Evolutionary conservation across 2,329 filamentous ascomycete species (phyloP), one percentile per base, ranked within the genome.

Genomic region (Scedosporium minutisporum): DNA sequence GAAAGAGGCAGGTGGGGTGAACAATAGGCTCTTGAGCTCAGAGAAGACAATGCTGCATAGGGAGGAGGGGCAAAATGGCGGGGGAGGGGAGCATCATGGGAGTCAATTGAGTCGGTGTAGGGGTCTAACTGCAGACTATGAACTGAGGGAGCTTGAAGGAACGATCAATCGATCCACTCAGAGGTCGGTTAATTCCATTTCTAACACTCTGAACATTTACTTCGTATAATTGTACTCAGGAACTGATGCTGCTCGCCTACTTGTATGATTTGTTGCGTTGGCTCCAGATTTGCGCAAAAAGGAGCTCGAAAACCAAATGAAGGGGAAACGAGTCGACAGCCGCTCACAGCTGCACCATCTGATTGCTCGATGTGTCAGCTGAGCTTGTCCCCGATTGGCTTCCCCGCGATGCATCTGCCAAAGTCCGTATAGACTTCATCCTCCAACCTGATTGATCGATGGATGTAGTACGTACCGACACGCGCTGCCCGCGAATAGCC

Each of bases 1-100:
- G 25, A 27, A 41, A 58, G 57, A 12, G 38, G 57, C n/a, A 58
- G 57, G 57, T 58, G 57, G 57, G 57, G 57, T 38, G 57, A 38
- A 58, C 51, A 23, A 55, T 55, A 55, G 51, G 51, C 21, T 23
- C 44, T 18, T 48, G 44, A 23, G 44, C 44, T 48, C 33, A 38
- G 33, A 38, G 33, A 38, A 9, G 4, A 38, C 33, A 38, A 38
- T 38, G 51, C 51, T 14, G 51, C 51, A 27, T 2, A 6, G 23
- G 12, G 51, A 55, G 23, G 23, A 27, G 51, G 51, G 51, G 51
- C 23, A 27, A 38, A 23, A 23, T 55, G 51, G 23, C 16, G 51
- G 18, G 23, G 23, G 51, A 23, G 51, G 51, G 51, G 51, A 55
- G 12, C 51, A 55, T 27, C 18, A 2, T 55, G 18, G 51, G 51